Base-by-base conservation (phyloP, 2,329 filamentous ascomycete genomes). In the Ceratocystis cubensis region DNA sequence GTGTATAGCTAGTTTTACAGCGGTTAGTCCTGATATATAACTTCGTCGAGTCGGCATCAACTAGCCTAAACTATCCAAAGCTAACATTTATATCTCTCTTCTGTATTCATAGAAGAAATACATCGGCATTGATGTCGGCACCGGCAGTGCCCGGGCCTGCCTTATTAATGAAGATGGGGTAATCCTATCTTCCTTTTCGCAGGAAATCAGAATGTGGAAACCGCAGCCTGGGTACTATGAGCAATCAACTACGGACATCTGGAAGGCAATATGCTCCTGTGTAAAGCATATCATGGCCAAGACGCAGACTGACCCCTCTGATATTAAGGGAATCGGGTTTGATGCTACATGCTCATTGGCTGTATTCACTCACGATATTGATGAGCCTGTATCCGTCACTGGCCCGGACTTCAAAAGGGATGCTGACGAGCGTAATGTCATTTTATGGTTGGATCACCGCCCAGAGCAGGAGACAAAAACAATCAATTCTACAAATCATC, bases 291-390 rank as follows among this genome's bases (percentile, higher is more conserved):
- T 92, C 57, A 83, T 97, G 72, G 83, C 82, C 73, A 88, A 96
- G 75, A 87, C 86, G 71, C 86, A 96, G 71, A 84, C 93, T 71
- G 86, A 93, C 72, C 83, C 87, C 3, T 79, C 78, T 69, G 86
- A 84, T 45, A 88, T 99, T 72, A 88, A 88, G 71, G 94, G 94
- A 67, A 91, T 99, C 72, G 94, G 94, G 65, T 97, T 99, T 76
- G 94, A 99, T 75, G 94, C 94, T 25, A 99, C 94, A n/a, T 99
- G 94, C 80, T 99, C 94, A 20, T 84, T 99, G 33, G 84, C 92
- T 41, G 92, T 97, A 71, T 96, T 99, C 77, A 83, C 87, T 66
- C 81, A 89, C 73, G 91, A 96, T 71, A 96, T 90, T 3, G 88
- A 96, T 75, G 89, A 96, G 76, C 94, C 94, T 1, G 81, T 96